A percentile compares a stretch with the other conserved stretches of the same genome.
Evolutionary conservation across 257 asterid genomes (phyloP).

Genomic region (Galeopsis tetrahit): DNA sequence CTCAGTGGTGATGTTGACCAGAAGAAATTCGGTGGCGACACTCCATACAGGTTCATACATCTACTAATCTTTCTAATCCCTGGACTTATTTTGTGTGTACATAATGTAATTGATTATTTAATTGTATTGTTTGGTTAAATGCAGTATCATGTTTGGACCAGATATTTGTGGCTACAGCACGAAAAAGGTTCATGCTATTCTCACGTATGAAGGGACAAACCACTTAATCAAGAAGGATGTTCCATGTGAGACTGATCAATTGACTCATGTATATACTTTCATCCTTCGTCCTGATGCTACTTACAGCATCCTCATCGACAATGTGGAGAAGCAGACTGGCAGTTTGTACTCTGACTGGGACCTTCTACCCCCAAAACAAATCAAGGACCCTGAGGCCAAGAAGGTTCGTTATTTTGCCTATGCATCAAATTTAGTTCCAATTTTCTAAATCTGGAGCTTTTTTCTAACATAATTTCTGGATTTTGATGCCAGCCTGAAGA

Average conservation of each 20-base stretch:
- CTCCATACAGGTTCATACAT: constrained; percentile 76
- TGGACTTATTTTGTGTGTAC: background rate
- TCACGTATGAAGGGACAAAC: constrained; percentile 69
- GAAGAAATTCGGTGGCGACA: constrained; percentile 93
- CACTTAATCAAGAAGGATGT: constrained; percentile 93
- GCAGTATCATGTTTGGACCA: constrained; percentile 99
- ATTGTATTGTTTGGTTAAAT: constrained; percentile 26
- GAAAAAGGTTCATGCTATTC: constrained; percentile 90
- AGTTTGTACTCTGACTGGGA: constrained; percentile 96
- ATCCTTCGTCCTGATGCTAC: constrained; percentile 95
- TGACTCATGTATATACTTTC: constrained; percentile 90
- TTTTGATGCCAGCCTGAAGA: constrained; percentile 83
- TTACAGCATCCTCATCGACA: constrained; percentile 90
- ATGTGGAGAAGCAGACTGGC: constrained; percentile 89
- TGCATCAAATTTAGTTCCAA: background rate
- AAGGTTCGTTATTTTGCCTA: constrained; percentile 50
- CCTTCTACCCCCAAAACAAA: constrained; percentile 82
- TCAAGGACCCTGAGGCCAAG: constrained; percentile 94
- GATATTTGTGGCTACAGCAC: constrained; percentile 91
- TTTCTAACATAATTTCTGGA: constrained; percentile 16
- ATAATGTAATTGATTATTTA: constrained; percentile 31
- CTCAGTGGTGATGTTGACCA: constrained; percentile 88
- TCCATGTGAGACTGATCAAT: constrained; percentile 97
- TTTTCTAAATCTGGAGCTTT: background rate
- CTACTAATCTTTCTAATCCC: background rate